Conservation (phyloP, 73 alveolate genomes). For the Paramecium bursaria region DNA sequence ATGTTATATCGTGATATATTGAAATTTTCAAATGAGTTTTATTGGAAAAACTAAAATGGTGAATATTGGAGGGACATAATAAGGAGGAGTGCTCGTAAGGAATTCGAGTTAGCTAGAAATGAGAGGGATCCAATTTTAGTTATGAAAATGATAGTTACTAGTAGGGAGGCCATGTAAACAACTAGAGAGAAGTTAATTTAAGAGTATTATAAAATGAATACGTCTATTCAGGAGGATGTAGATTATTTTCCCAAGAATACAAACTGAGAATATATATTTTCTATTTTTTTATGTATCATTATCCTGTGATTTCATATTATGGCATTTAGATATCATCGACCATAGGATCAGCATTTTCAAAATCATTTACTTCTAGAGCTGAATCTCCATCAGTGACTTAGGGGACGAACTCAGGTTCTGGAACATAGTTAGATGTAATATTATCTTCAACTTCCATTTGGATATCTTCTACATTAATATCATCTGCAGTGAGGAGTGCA, state of each 20-base stretch:
- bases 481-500: slow-evolving; percentile 37
- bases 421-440: too few relatives aligned
- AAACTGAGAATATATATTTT: too few relatives aligned
- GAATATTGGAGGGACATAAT: slow-evolving; percentile 68
- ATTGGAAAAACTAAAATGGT: slow-evolving; percentile 68
- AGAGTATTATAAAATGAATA: slow-evolving; percentile 19
- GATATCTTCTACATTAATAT: slow-evolving; percentile 35
- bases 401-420: too few relatives aligned
- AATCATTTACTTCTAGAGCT: too few relatives aligned
- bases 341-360: too few relatives aligned
- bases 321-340: too few relatives aligned
- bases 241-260: too few relatives aligned
- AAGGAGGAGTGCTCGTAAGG: slow-evolving; percentile 68
- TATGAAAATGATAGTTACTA: slow-evolving; percentile 68
- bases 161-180: slow-evolving; percentile 67
- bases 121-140: slow-evolving; percentile 66
- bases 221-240: too few relatives aligned
- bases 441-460: slow-evolving; percentile 53
- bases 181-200: slow-evolving; percentile 65
- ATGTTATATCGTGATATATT: slow-evolving; percentile 61
- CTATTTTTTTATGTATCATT: too few relatives aligned
- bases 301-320: too few relatives aligned
- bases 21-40: slow-evolving; percentile 65
- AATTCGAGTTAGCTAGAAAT: slow-evolving; percentile 66
- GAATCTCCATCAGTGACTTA: too few relatives aligned